Percentiles rank a stretch among this genome's conserved stretches.
These are phyloP conservation scores for Diaporthe eres DNA, from an alignment of 2,329 filamentous ascomycete species.

Conservation along the genomic window DNA sequence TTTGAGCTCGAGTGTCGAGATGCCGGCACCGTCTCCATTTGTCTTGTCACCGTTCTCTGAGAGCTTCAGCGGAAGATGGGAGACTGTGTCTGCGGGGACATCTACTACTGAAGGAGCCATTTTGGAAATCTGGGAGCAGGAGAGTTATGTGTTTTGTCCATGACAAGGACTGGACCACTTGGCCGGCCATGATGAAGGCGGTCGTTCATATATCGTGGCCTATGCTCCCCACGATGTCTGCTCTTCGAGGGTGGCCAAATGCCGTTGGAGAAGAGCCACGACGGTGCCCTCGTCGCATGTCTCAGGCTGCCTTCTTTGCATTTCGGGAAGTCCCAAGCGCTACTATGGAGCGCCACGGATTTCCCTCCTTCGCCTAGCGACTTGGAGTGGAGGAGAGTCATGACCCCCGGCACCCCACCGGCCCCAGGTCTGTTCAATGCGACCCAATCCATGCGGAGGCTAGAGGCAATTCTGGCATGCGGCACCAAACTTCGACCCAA, in stretches of 20 bases:
- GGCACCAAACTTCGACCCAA: constrained; percentile 1
- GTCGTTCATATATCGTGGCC: constrained; percentile 10
- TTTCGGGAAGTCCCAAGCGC: constrained; percentile 9
- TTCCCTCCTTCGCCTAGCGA: neutral
- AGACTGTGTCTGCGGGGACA: constrained; percentile 20
- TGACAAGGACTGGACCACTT: neutral
- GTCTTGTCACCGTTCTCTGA: constrained; percentile 20
- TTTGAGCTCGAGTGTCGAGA: constrained; percentile 23
- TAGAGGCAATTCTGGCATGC: constrained; percentile 4
- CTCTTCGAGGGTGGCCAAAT: constrained; percentile 4
- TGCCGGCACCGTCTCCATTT: neutral
- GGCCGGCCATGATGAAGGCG: neutral
- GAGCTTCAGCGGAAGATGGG: constrained; percentile 24
- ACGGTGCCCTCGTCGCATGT: neutral
- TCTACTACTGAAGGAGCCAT: constrained; percentile 25
- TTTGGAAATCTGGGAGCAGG: neutral
- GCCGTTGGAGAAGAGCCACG: constrained; percentile 11
- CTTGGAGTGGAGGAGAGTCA: constrained; percentile 25
- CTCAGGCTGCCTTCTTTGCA: constrained; percentile 8
- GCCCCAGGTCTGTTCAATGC: neutral
- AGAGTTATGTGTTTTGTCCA: neutral
- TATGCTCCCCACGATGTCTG: constrained; percentile 1
- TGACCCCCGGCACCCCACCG: constrained; percentile 19
- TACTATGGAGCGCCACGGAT: neutral
- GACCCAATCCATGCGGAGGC: neutral